Percentiles rank a stretch among this genome's conserved stretches.
phyloP scores from a whole-genome alignment of 805 yeast species.

The Komagataella populi region DNA sequence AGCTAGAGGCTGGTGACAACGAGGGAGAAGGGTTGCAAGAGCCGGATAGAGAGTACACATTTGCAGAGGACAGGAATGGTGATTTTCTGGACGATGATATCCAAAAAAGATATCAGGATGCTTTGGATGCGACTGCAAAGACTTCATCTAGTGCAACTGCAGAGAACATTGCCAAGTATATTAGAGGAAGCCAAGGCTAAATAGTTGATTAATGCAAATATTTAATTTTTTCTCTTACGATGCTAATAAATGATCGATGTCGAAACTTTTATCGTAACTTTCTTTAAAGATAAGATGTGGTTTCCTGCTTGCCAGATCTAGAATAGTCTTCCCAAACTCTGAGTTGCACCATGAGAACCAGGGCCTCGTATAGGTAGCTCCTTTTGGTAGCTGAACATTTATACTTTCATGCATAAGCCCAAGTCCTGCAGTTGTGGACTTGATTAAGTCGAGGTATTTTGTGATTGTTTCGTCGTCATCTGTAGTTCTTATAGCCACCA shows the following conservation, averaged over 20 bases:
- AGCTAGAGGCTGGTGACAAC: conserved; percentile 21
- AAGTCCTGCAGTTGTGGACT: conserved; percentile 52
- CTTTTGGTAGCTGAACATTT: conserved; percentile 39
- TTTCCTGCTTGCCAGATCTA: conserved; percentile 58
- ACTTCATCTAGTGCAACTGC: conserved; percentile 54
- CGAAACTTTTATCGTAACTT: conserved; percentile 11
- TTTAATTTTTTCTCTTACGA: too few relatives aligned
- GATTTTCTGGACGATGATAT: conserved; percentile 43
- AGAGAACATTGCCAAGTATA: conserved; percentile 57
- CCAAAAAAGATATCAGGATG: conserved; percentile 60
- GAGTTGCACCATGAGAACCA: conserved; percentile 96
- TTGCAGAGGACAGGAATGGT: conserved; percentile 47
- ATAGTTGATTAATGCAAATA: neutral
- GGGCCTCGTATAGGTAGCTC: conserved; percentile 51
- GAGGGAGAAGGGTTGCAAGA: conserved; percentile 31
- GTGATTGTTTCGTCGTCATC: conserved; percentile 58
- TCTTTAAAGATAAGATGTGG: conserved; percentile 57
- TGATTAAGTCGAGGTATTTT: conserved; percentile 31
- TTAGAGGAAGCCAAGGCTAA: conserved; percentile 15
- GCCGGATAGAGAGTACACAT: conserved; percentile 51
- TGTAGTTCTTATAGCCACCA: conserved; percentile 62
- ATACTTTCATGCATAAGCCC: conserved; percentile 83
- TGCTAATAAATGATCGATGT: neutral
- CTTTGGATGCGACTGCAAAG: conserved; percentile 52
- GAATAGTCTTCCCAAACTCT: conserved; percentile 79